phyloP scores from a whole-genome alignment of 306 rosid species.

The Medicago arabica region DNA sequence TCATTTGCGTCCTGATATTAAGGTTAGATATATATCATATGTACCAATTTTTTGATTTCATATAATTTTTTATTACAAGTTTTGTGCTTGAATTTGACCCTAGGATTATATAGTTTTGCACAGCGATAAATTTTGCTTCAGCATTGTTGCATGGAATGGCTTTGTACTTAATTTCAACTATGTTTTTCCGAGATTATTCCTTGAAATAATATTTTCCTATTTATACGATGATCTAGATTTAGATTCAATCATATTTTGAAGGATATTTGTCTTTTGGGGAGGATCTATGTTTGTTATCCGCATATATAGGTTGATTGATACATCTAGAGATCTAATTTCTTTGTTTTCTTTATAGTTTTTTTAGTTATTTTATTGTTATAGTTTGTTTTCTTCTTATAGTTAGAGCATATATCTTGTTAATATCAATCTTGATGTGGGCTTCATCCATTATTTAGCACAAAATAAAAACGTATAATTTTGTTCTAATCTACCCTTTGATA shows the following conservation, averaged over 20 bases:
- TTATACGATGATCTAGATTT: background rate
- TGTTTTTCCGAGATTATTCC: slow-evolving; percentile 2
- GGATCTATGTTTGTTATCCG: slow-evolving; percentile 14
- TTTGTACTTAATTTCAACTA: background rate
- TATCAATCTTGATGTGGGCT: background rate
- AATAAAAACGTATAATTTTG: no score
- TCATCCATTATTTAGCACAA: background rate
- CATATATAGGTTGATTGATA: background rate
- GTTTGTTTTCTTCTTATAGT: background rate
- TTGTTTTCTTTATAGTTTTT: no score
- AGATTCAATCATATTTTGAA: background rate
- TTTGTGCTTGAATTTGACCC: no score
- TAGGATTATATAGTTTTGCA: background rate
- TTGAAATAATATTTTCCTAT: background rate
- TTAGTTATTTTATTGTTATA: no score
- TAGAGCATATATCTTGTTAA: background rate
- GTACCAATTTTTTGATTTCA: background rate
- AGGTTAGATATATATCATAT: slow-evolving; percentile 57
- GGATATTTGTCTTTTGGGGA: background rate
- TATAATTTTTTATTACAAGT: background rate
- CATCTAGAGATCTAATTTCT: background rate
- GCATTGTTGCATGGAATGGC: background rate
- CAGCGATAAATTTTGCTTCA: background rate
- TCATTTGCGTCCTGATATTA: slow-evolving; percentile 92
- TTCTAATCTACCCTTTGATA: no score